Evolutionary conservation across 345 rosid genomes (phyloP).

Genomic region (Eucalyptus cloeziana): DNA sequence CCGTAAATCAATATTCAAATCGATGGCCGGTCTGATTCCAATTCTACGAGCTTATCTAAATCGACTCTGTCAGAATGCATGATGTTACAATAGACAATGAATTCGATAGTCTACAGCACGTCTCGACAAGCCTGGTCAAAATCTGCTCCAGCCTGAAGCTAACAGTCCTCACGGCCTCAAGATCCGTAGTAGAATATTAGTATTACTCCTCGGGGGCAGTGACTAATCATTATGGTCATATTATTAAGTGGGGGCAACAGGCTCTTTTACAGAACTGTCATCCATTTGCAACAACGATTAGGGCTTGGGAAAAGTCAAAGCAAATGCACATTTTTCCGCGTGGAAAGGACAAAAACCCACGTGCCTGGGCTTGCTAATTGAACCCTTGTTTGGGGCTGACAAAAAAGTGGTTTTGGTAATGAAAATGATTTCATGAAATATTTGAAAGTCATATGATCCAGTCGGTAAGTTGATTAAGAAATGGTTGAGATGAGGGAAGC

Average conservation of each 20-base stretch:
- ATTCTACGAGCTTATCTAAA: not conserved
- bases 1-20: not conserved
- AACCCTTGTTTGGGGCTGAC: not conserved
- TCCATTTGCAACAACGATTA: not conserved
- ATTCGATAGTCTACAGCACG: not conserved
- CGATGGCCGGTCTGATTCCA: not conserved
- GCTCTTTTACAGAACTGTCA: not conserved
- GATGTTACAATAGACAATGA: not conserved
- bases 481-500: not conserved
- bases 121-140: not conserved
- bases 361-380: not conserved
- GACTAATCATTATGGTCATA: not conserved
- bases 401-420: not conserved
- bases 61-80: not conserved
- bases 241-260: not conserved
- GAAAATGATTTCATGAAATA: too few species aligned
- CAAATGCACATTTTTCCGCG: not conserved
- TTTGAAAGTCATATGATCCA: not conserved
- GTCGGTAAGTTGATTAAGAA: not conserved
- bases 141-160: not conserved
- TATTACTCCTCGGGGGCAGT: not conserved
- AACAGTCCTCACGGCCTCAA: not conserved
- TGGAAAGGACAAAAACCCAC: not conserved
- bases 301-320: not conserved
- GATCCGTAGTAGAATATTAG: not conserved